Base-by-base conservation (phyloP, 345 rosid species). In the Lepidium didymum region DNA sequence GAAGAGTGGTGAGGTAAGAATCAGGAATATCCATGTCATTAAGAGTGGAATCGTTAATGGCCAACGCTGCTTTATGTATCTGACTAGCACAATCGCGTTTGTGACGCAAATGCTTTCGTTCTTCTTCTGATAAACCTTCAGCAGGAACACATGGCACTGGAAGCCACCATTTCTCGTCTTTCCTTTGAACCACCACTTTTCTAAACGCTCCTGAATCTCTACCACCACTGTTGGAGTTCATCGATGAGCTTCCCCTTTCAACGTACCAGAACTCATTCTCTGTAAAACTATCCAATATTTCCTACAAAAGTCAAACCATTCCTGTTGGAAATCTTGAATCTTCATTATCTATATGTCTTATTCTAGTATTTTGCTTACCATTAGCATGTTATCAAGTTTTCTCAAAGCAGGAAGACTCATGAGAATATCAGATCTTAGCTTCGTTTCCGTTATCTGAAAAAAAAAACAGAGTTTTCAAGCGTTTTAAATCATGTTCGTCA, bases 141-240 rank as follows among this genome's bases (percentile, higher is more conserved):
- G 82, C 79, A 45, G 89, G 91, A 67, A 94, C 87, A 63, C 93
- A 91, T 1, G 99, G 97, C 51, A 91, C 84, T 0, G 97, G 99
- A 50, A 94, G 78, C 97, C 99, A 91, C 99, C 99, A 94, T 78
- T 91, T 91, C 74, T 94, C 97, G 36, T 94, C 97, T 65, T 83
- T 85, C 19, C 89, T 68, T 68, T 86, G 89, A 64, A 86, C 79
- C 62, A 84, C 73, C 8, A 85, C 85, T 76, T 85, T 85, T 3
- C 92, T 78, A 51, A 87, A 90, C 7, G 95, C 83, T 58, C 84
- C 94, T 6, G 96, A 87, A 50, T 82, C 94, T n/a, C 92, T 79
- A 25, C 69, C 81, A 56, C 74, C 80, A 58, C 70, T 89, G 6
- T 76, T 77, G 1, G 96, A 90, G 61, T 68, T 68, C 72, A 82